Evolutionary conservation across 139 green algal genomes (phyloP), one percentile per base, ranked within the genome.

Genomic region (Asterochloris sp.): DNA sequence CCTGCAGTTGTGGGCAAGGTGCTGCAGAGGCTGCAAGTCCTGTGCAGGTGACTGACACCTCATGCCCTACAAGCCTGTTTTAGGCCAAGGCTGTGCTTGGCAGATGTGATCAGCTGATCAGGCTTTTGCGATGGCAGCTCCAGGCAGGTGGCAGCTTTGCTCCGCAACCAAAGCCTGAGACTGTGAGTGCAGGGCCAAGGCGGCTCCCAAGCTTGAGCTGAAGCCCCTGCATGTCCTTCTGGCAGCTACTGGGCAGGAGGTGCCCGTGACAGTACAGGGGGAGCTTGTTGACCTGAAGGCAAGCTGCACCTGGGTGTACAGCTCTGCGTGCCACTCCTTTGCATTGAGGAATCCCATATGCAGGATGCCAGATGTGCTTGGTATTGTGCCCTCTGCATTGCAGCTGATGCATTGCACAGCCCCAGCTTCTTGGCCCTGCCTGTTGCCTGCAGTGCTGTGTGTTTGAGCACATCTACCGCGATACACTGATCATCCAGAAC

Each of bases 401-500:
- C 17, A 24, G 1, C 21, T 24, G 66, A 69, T 90, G 64, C 83
- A 89, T 61, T 79, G 64, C 92, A 17, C 83, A 91, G 9, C 85
- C 90, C 86, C 90, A 92, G 80, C 81, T 11, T 79, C 17, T n/a
- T 64, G 29, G 8, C 69, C 16, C 24, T 19, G 23, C 1, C n/a
- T 76, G 69, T 1, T 76, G 69, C n/a, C 28, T 83, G 66, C 67
- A 89, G 80, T 92, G 88, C 81, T 88, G 85, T 68, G 77, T 89
- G 23, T 64, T 86, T 54, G 88, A 83, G 12, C 88, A 88, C 27
- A 69, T 67, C 21, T 91, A 90, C 81, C 68, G 85, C 13, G 80
- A 86, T 15, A 81, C 82, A 19, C 75, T 91, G 76, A 29, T 83
- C 76, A 85, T 94, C 47, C 81, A 81, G n/a, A 94, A 94, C 78